Conservation (phyloP, 345 rosid genomes). For the Erucastrum elatum region DNA sequence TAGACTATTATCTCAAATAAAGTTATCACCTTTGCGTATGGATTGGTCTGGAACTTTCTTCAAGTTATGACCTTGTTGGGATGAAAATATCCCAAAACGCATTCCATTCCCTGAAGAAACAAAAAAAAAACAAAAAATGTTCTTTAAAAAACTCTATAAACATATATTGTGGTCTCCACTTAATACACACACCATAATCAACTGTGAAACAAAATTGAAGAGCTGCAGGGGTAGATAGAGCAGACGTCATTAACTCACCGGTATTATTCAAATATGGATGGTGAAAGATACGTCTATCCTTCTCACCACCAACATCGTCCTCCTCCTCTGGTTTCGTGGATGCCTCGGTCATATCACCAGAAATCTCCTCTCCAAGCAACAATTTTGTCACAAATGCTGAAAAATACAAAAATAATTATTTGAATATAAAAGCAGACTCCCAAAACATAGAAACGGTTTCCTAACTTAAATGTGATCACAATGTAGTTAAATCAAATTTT, state of each 20-base stretch:
- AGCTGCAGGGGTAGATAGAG: neutral
- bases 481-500: neutral
- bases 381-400: slow-evolving; percentile 34
- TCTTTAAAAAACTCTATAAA: neutral
- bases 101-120: slow-evolving; percentile 28
- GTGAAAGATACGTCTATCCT: neutral
- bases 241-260: slow-evolving; percentile 5
- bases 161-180: neutral
- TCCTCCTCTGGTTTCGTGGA: slow-evolving; percentile 19
- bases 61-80: slow-evolving; percentile 25
- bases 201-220: neutral
- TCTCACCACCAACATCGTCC: slow-evolving; percentile 10
- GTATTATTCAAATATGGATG: slow-evolving; percentile 22
- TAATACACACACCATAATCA: neutral
- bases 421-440: no score
- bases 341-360: slow-evolving; percentile 19
- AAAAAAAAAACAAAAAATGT: neutral
- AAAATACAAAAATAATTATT: no score
- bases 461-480: no score
- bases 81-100: slow-evolving; percentile 32
- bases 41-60: slow-evolving; percentile 26
- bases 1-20: no score
- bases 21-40: slow-evolving; percentile 14
- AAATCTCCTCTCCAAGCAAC: slow-evolving; percentile 29
- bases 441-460: no score